Evolutionary conservation across 23 red algal genomes (phyloP).

Genomic region (Gracilaria gracilis): DNA sequence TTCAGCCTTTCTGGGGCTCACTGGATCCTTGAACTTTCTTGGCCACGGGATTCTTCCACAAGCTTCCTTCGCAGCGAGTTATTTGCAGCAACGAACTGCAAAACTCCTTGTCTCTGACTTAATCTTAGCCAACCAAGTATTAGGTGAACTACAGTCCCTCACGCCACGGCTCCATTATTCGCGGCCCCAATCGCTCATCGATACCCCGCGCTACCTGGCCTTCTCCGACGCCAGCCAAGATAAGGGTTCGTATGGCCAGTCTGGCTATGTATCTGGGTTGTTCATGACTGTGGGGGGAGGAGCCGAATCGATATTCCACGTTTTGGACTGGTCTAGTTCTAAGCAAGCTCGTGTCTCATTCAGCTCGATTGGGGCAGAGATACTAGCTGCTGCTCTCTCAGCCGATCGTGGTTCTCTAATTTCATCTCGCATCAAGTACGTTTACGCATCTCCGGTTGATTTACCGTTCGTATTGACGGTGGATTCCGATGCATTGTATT

Average conservation of each 20-base stretch:
- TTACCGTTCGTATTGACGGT: constrained; percentile 24
- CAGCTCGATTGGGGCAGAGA: constrained; percentile 42
- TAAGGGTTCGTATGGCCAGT: constrained; percentile 35
- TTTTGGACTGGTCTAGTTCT: constrained; percentile 39
- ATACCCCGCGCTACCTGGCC: constrained; percentile 2
- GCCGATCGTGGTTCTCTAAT: constrained; percentile 18
- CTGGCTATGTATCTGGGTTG: constrained; percentile 41
- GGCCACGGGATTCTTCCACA: neutral
- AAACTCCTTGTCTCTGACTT: neutral
- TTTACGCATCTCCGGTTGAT: neutral
- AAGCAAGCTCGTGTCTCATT: constrained; percentile 28
- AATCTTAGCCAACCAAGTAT: neutral
- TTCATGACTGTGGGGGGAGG: constrained; percentile 39
- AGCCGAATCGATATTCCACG: neutral
- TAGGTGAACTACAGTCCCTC: neutral
- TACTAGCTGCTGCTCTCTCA: constrained; percentile 18
- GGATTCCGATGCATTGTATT: constrained; percentile 32
- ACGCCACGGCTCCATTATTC: neutral
- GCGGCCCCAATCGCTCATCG: neutral
- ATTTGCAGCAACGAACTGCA: neutral
- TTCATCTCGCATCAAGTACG: neutral
- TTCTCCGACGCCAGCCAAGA: constrained; percentile 63
- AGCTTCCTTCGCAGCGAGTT: neutral
- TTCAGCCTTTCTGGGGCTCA: neutral
- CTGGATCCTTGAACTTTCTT: neutral